These are phyloP conservation scores for Eimeria acervulina DNA, from an alignment of 169 alveolate genomes.

Conservation along the genomic window DNA sequence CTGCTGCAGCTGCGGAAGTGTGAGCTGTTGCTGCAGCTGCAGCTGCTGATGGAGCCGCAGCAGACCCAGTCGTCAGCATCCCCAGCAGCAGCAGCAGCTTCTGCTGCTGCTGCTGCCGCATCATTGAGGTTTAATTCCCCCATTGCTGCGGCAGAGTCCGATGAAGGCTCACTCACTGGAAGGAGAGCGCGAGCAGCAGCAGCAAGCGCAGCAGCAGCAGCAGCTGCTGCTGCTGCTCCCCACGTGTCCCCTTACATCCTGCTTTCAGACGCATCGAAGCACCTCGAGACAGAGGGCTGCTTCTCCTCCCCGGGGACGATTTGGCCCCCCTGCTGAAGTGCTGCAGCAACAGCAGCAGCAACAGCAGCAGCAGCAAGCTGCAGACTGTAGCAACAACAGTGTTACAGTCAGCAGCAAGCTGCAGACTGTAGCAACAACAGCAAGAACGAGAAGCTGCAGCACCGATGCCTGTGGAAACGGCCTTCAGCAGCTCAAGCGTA, in stretches of 20 bases:
- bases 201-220: too few species aligned
- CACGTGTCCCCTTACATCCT: neutral
- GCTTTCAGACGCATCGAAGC: neutral
- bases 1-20: conserved; percentile 31
- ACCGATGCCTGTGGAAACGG: too few species aligned
- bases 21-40: too few species aligned
- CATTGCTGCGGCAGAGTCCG: neutral
- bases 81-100: too few species aligned
- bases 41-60: too few species aligned
- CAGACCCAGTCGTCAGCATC: too few species aligned
- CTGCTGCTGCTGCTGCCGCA: neutral
- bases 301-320: conserved; percentile 2
- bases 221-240: conserved; percentile 29
- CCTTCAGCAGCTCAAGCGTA: too few species aligned
- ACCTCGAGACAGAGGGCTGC: conserved; percentile 37
- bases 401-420: neutral
- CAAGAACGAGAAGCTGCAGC: neutral
- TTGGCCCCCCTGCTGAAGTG: conserved; percentile 24
- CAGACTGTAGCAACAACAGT: neutral
- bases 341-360: too few species aligned
- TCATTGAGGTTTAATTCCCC: neutral
- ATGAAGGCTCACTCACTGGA: neutral
- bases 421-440: conserved; percentile 2
- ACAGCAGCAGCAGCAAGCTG: neutral
- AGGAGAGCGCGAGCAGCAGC: conserved; percentile 6